These are phyloP conservation scores for Didymella arachidicola DNA, from an alignment of 2,329 filamentous ascomycete genomes.

Conservation along the genomic window DNA sequence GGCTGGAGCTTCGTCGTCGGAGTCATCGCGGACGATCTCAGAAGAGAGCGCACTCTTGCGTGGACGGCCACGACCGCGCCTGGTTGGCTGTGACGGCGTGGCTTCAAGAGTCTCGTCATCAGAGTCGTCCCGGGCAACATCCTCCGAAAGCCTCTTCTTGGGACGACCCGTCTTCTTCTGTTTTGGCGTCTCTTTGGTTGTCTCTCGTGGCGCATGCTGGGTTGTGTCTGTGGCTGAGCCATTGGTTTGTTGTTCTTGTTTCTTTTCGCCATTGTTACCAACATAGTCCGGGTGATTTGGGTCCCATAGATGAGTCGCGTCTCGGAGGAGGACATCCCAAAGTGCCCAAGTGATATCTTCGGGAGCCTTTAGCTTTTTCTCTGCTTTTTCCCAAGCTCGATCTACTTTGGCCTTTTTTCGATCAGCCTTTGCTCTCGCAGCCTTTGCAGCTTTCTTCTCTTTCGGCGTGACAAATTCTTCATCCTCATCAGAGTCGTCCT, in stretches of 20 bases:
- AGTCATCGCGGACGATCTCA: slow-evolving; percentile 29
- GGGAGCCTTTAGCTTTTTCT: not conserved
- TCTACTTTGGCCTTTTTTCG: slow-evolving; percentile 25
- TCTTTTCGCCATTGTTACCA: not conserved
- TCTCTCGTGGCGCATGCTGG: not conserved
- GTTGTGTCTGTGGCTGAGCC: not conserved
- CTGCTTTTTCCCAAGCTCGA: too few relatives aligned
- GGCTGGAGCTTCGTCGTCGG: slow-evolving; percentile 21
- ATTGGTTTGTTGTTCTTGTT: not conserved
- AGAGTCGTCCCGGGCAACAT: slow-evolving; percentile 24
- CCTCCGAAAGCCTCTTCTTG: slow-evolving; percentile 33
- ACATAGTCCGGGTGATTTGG: not conserved
- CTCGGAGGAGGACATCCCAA: not conserved
- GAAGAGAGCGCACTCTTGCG: slow-evolving; percentile 32
- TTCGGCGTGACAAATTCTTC: slow-evolving; percentile 36
- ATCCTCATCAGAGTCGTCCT: slow-evolving; percentile 44
- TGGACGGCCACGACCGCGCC: slow-evolving; percentile 22
- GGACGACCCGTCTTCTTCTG: slow-evolving; percentile 30
- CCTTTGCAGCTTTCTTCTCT: slow-evolving; percentile 25
- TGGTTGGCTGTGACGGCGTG: slow-evolving; percentile 18
- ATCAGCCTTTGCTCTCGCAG: slow-evolving; percentile 19
- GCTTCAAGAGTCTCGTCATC: slow-evolving; percentile 11
- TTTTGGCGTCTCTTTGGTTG: slow-evolving; percentile 6
- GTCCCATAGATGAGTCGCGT: not conserved
- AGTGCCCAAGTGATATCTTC: not conserved